Base-by-base conservation (phyloP, 1,284 basidiomycete species). In the Singerocomus inundabilis region DNA sequence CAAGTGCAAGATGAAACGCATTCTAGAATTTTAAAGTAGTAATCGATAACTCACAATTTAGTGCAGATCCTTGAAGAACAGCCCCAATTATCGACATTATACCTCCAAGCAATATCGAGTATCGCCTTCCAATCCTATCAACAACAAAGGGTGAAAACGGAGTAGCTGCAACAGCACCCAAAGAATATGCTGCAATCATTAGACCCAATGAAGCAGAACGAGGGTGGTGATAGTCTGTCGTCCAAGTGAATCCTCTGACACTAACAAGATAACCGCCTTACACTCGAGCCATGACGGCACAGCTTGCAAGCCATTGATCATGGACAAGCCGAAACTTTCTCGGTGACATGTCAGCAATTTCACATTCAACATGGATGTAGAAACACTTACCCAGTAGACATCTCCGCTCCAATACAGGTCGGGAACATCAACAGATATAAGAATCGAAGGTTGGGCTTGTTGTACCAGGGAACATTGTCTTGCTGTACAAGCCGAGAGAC, bases 331-430 rank as follows among this genome's bases (percentile, higher is more conserved):
- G 5, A 60, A 60, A 4, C 59, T 61, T 48, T 44, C 7, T 16
- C 25, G n/a, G n/a, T n/a, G n/a, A n/a, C 1, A 1, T 0, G 29
- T 60, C 30, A 53, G 24, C 16, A 33, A 10, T 8, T 7, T 12
- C 2, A 6, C 9, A 8, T 11, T 2, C 15, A 35, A 30, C n/a
- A 28, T 12, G 4, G 2, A 31, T 13, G 26, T 71, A 9, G 73
- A 75, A 25, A 35, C 18, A 65, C 76, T 54, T 52, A 75, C 78
- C 80, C 81, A 59, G 73, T 78, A 1, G 81, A 82, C 77, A 81
- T 79, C 59, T 83, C 80, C 15, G 80, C 80, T 21, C 78, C 81
- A 29, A 83, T 75, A 58, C n/a, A n/a, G n/a, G n/a, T n/a, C n/a
- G n/a, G n/a, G n/a, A n/a, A n/a, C n/a, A n/a, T n/a, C n/a, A n/a